Conservation (phyloP, 306 rosid species). For the Cucumis sativus region DNA sequence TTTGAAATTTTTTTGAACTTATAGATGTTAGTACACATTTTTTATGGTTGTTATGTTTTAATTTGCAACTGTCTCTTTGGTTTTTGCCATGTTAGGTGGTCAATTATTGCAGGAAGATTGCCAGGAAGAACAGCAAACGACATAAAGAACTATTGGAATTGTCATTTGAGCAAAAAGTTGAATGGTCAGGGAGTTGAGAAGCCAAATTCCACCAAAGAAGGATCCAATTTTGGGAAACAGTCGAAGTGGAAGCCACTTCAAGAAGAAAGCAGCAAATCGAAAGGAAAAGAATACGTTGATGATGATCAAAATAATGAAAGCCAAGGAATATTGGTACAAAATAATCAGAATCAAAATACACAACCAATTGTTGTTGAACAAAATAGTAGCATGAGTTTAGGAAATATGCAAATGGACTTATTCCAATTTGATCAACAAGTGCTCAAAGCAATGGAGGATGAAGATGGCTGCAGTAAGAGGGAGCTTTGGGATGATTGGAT, state of each 20-base stretch:
- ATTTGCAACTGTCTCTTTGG: too few relatives aligned
- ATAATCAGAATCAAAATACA: background rate
- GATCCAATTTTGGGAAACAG: background rate
- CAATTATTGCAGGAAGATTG: conserved; percentile 46
- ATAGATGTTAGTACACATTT: too few relatives aligned
- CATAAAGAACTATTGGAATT: conserved; percentile 61
- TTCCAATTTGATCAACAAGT: conserved; percentile 19
- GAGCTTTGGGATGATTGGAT: conserved; percentile 41
- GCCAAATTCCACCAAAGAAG: background rate
- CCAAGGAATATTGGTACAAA: conserved; percentile 9
- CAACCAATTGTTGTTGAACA: conserved; percentile 19
- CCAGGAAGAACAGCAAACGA: conserved; percentile 65
- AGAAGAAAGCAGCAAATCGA: conserved; percentile 4
- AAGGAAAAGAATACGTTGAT: background rate
- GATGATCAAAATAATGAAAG: conserved; percentile 7
- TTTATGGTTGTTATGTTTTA: too few relatives aligned
- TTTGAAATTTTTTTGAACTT: too few relatives aligned
- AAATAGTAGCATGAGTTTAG: conserved; percentile 10
- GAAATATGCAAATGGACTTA: conserved; percentile 20
- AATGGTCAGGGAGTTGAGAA: conserved; percentile 19
- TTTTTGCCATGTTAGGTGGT: conserved; percentile 34
- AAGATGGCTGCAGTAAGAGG: conserved; percentile 22
- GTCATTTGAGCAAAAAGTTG: conserved; percentile 45
- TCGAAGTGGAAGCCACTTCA: background rate
- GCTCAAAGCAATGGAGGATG: conserved; percentile 9